Evolutionary conservation across 192 early-diverging fungal genomes (phyloP).

Genomic region (Backusella tuberculispora): DNA sequence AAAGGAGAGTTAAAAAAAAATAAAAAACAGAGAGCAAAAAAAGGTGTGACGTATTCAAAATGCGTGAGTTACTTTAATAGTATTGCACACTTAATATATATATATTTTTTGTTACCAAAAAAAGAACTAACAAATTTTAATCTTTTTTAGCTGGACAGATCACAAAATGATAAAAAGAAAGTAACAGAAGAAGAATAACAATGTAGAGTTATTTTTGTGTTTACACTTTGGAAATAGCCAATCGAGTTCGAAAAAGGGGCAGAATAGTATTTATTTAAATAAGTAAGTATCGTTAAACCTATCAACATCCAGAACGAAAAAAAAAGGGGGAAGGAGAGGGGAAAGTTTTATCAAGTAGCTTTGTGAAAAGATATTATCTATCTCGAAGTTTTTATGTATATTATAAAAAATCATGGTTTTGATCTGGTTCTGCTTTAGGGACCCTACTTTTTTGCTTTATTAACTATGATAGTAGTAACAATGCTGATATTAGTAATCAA

Average conservation of each 20-base stretch:
- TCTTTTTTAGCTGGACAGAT: neutral
- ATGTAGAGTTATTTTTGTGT: too few relatives aligned
- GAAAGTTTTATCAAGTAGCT: too few relatives aligned
- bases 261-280: conserved; percentile 3
- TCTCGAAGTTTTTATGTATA: too few relatives aligned
- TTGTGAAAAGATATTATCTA: too few relatives aligned
- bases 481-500: too few relatives aligned
- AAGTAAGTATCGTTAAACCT: neutral
- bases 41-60: conserved; percentile 3
- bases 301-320: neutral
- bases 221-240: neutral
- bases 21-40: neutral
- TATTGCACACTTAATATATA: neutral
- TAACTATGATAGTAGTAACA: too few relatives aligned
- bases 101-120: neutral
- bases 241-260: neutral
- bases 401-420: too few relatives aligned
- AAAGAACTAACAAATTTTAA: neutral
- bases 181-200: neutral
- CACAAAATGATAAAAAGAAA: too few relatives aligned
- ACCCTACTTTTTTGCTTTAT: too few relatives aligned
- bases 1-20: neutral
- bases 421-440: too few relatives aligned
- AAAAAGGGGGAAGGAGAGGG: neutral
- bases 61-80: neutral